A percentile compares a stretch with the other conserved stretches of the same genome.
phyloP scores from a whole-genome alignment of 1,284 basidiomycete genomes.

The Puccinia novopanici region DNA sequence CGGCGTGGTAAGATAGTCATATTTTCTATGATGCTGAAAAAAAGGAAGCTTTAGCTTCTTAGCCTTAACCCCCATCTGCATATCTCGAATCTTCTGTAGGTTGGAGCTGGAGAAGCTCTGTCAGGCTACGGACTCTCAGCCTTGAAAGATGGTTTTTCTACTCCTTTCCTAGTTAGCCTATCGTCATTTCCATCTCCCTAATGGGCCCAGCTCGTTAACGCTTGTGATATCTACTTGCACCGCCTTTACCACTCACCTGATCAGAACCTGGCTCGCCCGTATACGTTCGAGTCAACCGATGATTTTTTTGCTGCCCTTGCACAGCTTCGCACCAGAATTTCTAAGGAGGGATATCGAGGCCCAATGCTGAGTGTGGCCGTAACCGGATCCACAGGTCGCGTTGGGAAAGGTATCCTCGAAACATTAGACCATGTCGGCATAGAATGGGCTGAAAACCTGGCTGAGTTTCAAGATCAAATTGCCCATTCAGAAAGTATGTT shows the following conservation, averaged over 20 bases:
- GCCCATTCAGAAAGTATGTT: slow-evolving; percentile 3
- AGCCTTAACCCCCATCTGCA: not conserved
- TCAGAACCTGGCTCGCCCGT: slow-evolving; percentile 77
- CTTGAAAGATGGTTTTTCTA: slow-evolving; percentile 74
- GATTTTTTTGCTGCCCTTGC: slow-evolving; percentile 67
- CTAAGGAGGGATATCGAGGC: slow-evolving; percentile 69
- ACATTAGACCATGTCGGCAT: slow-evolving; percentile 73
- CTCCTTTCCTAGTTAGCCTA: slow-evolving; percentile 73
- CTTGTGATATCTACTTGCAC: not conserved
- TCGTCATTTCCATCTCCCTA: not conserved
- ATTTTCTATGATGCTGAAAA: not conserved
- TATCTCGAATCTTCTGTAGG: slow-evolving; percentile 62
- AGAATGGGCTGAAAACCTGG: slow-evolving; percentile 63
- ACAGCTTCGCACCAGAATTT: slow-evolving; percentile 67
- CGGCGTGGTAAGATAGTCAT: slow-evolving; percentile 73
- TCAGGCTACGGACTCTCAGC: slow-evolving; percentile 75
- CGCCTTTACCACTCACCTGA: slow-evolving; percentile 4
- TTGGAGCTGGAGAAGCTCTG: slow-evolving; percentile 76
- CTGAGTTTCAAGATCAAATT: slow-evolving; percentile 63
- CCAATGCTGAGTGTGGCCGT: slow-evolving; percentile 74
- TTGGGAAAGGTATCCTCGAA: slow-evolving; percentile 72
- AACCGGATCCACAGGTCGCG: slow-evolving; percentile 75
- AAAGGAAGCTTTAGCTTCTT: slow-evolving; percentile 63
- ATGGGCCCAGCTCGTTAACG: no score
- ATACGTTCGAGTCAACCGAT: slow-evolving; percentile 69